Percentiles rank a stretch among this genome's conserved stretches.
Conservation (phyloP, 306 rosid species). For the Cucurbita pepo region DNA sequence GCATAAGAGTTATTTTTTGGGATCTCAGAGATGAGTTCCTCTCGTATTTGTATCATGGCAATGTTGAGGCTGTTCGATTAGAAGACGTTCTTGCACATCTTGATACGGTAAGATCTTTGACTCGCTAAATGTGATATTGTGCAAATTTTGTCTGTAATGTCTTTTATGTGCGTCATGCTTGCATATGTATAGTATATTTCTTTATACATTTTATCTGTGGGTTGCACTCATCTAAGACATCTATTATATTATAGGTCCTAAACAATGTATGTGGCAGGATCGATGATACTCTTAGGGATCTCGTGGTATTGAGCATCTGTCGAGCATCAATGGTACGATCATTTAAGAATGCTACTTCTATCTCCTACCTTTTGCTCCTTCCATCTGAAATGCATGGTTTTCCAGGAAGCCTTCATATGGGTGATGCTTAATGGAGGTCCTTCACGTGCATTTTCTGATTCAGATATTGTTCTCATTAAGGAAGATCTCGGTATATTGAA, state of each 20-base stretch:
- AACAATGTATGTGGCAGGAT: slow-evolving; percentile 26
- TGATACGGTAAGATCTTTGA: slow-evolving; percentile 27
- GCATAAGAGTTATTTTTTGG: slow-evolving; percentile 37
- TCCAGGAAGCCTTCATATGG: slow-evolving; percentile 43
- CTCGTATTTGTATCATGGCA: slow-evolving; percentile 27
- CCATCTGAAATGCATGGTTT: not conserved
- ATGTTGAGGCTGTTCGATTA: slow-evolving; percentile 33
- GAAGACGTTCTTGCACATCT: slow-evolving; percentile 25
- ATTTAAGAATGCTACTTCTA: not conserved
- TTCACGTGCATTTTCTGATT: slow-evolving; percentile 36
- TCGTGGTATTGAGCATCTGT: slow-evolving; percentile 30
- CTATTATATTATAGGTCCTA: slow-evolving; percentile 27
- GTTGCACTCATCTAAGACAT: slow-evolving; percentile 1
- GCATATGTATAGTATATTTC: not conserved
- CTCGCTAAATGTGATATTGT: not conserved
- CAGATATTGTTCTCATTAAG: slow-evolving; percentile 21
- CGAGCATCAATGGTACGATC: slow-evolving; percentile 34
- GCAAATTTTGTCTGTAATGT: not conserved
- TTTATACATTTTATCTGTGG: not conserved
- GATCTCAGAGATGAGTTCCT: slow-evolving; percentile 30
- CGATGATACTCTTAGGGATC: slow-evolving; percentile 33
- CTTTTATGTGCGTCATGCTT: not conserved
- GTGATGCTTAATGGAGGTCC: slow-evolving; percentile 52
- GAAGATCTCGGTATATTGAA: slow-evolving; percentile 30
- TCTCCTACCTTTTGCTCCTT: not conserved